Conservation (phyloP, 805 yeast genomes). For the Cyberlindnera samutprakarnensis region DNA sequence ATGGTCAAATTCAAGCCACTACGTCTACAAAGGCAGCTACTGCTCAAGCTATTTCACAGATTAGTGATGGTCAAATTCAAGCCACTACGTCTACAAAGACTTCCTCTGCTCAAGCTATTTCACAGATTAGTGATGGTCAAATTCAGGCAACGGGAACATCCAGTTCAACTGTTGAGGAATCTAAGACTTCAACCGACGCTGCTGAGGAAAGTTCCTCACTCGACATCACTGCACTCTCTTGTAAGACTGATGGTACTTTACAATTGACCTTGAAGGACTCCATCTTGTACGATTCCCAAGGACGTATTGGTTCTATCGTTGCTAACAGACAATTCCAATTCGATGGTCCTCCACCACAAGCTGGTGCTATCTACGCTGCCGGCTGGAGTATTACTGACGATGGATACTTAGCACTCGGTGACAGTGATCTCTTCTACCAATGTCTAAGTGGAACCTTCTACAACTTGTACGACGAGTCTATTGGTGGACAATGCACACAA, state of each 20-base stretch:
- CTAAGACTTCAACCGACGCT: slow-evolving; percentile 11
- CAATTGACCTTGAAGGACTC: slow-evolving; percentile 45
- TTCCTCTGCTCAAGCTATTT: slow-evolving; percentile 15
- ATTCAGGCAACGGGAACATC: slow-evolving; percentile 24
- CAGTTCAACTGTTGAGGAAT: slow-evolving; percentile 18
- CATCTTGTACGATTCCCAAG: slow-evolving; percentile 47
- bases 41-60: slow-evolving; percentile 21
- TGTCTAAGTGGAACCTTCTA: slow-evolving; percentile 72
- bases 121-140: slow-evolving; percentile 21
- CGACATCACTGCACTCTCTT: slow-evolving; percentile 24
- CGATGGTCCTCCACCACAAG: slow-evolving; percentile 84
- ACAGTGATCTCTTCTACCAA: slow-evolving; percentile 54
- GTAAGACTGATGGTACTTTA: slow-evolving; percentile 42
- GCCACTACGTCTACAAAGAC: slow-evolving; percentile 14
- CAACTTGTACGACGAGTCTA: slow-evolving; percentile 62
- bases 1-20: slow-evolving; percentile 20
- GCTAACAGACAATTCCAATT: slow-evolving; percentile 82
- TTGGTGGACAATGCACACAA: slow-evolving; percentile 55
- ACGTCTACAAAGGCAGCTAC: slow-evolving; percentile 11
- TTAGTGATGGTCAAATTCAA: slow-evolving; percentile 19
- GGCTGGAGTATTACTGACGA: slow-evolving; percentile 55
- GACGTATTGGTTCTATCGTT: slow-evolving; percentile 74
- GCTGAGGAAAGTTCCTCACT: slow-evolving; percentile 11
- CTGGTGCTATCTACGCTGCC: slow-evolving; percentile 62
- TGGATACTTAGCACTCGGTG: slow-evolving; percentile 58